Percentiles rank a stretch among this genome's conserved stretches.
Evolutionary conservation across 306 rosid genomes (phyloP).

Genomic region (Rubus parviflorus): DNA sequence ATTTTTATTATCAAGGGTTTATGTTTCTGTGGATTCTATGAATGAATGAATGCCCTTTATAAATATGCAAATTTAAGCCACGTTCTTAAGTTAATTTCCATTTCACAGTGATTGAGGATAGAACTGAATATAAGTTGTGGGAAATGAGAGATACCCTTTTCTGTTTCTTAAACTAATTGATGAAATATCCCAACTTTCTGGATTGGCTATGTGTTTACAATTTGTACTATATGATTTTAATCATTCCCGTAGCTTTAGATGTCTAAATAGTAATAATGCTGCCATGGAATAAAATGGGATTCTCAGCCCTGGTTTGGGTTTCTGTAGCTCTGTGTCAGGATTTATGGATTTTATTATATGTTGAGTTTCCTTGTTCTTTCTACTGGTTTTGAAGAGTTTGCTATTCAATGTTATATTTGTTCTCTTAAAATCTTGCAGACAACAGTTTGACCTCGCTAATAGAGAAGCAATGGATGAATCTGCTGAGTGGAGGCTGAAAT

Average conservation of each 20-base stretch:
- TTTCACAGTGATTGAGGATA: background rate
- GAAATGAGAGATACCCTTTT: background rate
- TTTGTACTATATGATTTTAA: background rate
- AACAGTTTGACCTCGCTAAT: conserved; percentile 74
- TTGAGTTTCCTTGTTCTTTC: background rate
- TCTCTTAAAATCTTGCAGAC: conserved; percentile 36
- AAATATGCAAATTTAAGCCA: background rate
- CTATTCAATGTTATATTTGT: background rate
- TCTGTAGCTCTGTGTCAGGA: background rate
- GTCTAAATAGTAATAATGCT: background rate
- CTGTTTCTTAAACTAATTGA: background rate
- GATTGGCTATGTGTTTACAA: background rate
- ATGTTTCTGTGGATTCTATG: background rate
- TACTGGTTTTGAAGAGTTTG: background rate
- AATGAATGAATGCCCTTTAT: background rate
- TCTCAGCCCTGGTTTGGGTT: background rate
- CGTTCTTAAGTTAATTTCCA: background rate
- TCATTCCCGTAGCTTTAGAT: background rate
- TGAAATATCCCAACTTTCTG: background rate
- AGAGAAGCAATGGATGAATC: conserved; percentile 90
- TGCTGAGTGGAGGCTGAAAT: conserved; percentile 90
- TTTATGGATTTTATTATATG: background rate
- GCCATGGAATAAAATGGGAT: background rate
- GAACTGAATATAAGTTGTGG: background rate
- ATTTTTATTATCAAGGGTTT: background rate